phyloP scores from a whole-genome alignment of 202 grass and related monocot species.

The Schoenoplectus tabernaemontani region DNA sequence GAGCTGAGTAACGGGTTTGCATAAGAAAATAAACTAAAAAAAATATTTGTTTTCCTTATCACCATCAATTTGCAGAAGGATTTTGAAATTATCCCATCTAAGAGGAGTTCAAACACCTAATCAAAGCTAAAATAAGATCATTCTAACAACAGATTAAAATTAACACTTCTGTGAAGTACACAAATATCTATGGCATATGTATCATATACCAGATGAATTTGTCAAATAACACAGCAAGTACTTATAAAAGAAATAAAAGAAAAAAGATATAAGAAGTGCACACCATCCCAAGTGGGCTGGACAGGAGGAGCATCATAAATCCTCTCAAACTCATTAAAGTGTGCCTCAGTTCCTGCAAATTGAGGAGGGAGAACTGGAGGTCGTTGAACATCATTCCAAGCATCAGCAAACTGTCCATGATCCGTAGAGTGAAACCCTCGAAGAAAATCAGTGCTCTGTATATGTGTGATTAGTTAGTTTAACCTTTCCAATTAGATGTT shows the following conservation, averaged over 20 bases:
- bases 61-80: background rate
- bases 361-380: constrained; percentile 35
- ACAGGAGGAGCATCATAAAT: constrained; percentile 54
- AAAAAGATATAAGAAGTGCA: constrained; percentile 5
- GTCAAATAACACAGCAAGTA: background rate
- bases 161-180: background rate
- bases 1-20: background rate
- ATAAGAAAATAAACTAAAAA: background rate
- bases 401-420: constrained; percentile 43
- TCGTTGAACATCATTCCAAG: constrained; percentile 71
- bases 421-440: constrained; percentile 29
- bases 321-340: constrained; percentile 57
- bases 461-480: background rate
- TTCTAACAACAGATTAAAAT: background rate
- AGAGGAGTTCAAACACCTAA: background rate
- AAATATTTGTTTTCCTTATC: background rate
- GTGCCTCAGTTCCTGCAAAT: constrained; percentile 32
- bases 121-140: background rate
- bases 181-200: background rate
- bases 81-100: background rate
- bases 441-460: constrained; percentile 57
- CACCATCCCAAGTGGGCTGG: constrained; percentile 70
- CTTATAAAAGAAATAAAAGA: background rate
- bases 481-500: background rate
- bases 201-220: background rate